These are phyloP conservation scores for Fraxinus paxiana DNA, from an alignment of 305 asterid species.

Conservation along the genomic window DNA sequence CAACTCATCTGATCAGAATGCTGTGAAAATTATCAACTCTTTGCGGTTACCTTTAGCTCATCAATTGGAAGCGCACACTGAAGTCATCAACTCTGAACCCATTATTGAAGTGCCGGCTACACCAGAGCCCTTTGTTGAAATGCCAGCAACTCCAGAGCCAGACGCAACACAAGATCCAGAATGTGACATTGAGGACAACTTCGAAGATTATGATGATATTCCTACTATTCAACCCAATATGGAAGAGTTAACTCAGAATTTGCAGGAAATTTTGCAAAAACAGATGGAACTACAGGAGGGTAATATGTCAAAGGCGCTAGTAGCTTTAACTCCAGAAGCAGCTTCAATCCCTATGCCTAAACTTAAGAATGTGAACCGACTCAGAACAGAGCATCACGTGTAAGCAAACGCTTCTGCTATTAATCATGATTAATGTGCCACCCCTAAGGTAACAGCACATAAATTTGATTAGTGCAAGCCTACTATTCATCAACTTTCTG, in stretches of 20 bases:
- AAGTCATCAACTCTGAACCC: slow-evolving; percentile 49
- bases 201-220: slow-evolving; percentile 76
- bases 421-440: slow-evolving; percentile 11
- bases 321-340: slow-evolving; percentile 75
- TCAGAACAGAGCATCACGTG: slow-evolving; percentile 79
- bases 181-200: slow-evolving; percentile 59
- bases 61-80: slow-evolving; percentile 29
- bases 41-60: slow-evolving; percentile 58
- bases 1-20: slow-evolving; percentile 40
- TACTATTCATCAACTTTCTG: neutral
- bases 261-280: slow-evolving; percentile 64
- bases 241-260: slow-evolving; percentile 69
- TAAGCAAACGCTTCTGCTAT: neutral
- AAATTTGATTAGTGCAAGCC: slow-evolving; percentile 14
- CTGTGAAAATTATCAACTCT: slow-evolving; percentile 35
- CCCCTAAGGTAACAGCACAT: slow-evolving; percentile 5
- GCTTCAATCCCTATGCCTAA: slow-evolving; percentile 91
- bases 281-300: slow-evolving; percentile 59
- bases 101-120: slow-evolving; percentile 14
- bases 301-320: slow-evolving; percentile 82
- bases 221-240: slow-evolving; percentile 69
- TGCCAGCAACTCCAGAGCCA: slow-evolving; percentile 59
- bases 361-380: slow-evolving; percentile 81
- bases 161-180: slow-evolving; percentile 36
- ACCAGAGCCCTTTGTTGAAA: slow-evolving; percentile 36